These are phyloP conservation scores for Russula brevipes DNA, from an alignment of 768 basidiomycete genomes.

Conservation along the genomic window DNA sequence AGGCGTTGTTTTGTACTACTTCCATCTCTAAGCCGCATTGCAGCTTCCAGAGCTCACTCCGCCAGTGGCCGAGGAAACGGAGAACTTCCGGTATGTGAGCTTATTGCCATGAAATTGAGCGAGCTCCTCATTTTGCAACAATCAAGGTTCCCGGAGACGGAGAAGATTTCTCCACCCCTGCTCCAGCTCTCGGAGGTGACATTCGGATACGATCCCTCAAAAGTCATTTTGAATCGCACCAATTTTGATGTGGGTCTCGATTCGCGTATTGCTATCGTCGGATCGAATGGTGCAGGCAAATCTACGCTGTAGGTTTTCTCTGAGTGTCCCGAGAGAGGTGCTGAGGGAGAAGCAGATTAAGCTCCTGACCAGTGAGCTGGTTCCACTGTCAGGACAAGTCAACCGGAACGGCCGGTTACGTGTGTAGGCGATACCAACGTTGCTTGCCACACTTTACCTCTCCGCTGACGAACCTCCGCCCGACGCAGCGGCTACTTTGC, in stretches of 20 bases:
- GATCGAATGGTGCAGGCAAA: slow-evolving; percentile 94
- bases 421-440: slow-evolving; percentile 48
- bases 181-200: slow-evolving; percentile 87
- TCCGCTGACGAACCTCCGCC: not conserved
- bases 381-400: slow-evolving; percentile 70
- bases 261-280: slow-evolving; percentile 90
- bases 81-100: slow-evolving; percentile 74
- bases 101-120: not conserved
- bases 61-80: slow-evolving; percentile 87
- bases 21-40: not conserved
- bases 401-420: slow-evolving; percentile 88
- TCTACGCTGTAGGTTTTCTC: slow-evolving; percentile 70
- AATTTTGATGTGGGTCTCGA: slow-evolving; percentile 95
- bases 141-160: slow-evolving; percentile 83
- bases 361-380: slow-evolving; percentile 78
- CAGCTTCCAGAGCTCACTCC: slow-evolving; percentile 90
- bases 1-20: not conserved
- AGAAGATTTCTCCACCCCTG: slow-evolving; percentile 95
- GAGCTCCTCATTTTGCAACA: not conserved
- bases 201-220: slow-evolving; percentile 81
- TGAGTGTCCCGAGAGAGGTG: not conserved
- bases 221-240: slow-evolving; percentile 67
- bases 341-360: slow-evolving; percentile 58
- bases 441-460: not conserved
- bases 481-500: slow-evolving; percentile 78